Conservation (phyloP, 345 rosid genomes). For the Excoecaria cochinchinensis region DNA sequence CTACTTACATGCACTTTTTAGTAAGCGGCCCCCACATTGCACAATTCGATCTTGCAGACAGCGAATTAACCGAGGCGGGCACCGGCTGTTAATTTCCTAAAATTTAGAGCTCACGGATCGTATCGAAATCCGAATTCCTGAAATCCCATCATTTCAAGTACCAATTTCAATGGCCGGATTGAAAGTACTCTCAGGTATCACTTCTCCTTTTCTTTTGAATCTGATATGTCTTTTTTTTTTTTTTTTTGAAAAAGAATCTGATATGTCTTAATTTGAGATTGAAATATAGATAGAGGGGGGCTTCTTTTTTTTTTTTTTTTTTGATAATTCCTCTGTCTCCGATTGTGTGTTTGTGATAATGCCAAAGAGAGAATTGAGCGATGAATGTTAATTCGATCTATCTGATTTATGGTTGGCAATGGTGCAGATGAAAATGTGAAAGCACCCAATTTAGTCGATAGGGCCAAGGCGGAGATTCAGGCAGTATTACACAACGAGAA, state of each 20-base stretch:
- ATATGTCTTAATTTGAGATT: not conserved
- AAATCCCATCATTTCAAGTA: not conserved
- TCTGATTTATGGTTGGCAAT: not conserved
- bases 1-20: not conserved
- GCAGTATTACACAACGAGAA: not conserved
- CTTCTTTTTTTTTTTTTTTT: not conserved
- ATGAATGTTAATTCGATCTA: no score
- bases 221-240: not conserved
- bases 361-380: no score
- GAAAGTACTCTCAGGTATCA: slow-evolving; percentile 4
- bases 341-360: not conserved
- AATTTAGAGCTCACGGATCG: not conserved
- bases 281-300: not conserved
- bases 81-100: not conserved
- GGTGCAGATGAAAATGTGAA: slow-evolving; percentile 24
- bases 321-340: not conserved
- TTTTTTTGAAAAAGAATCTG: not conserved
- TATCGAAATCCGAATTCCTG: not conserved
- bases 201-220: not conserved
- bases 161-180: slow-evolving; percentile 20
- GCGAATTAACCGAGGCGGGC: not conserved
- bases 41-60: not conserved
- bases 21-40: not conserved
- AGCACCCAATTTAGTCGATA: slow-evolving; percentile 21
- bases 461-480: slow-evolving; percentile 31